phyloP scores from a whole-genome alignment of 2,329 filamentous ascomycete genomes.

The Pseudocercospora cruenta region DNA sequence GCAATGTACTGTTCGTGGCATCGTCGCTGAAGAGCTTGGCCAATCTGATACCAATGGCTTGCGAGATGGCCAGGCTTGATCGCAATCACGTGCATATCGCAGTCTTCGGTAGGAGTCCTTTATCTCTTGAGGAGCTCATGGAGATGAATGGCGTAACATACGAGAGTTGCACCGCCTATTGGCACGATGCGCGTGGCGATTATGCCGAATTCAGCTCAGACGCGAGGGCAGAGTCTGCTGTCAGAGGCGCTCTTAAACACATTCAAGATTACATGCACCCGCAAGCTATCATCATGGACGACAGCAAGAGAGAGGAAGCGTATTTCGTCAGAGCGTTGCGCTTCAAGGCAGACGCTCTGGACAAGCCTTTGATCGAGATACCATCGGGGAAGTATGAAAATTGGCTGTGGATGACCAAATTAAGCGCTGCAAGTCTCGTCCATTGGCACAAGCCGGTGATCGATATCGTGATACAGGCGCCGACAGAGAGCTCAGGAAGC shows the following conservation, averaged over 20 bases:
- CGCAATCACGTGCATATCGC: constrained; percentile 80
- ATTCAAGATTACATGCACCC: constrained; percentile 76
- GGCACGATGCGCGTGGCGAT: constrained; percentile 78
- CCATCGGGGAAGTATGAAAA: constrained; percentile 65
- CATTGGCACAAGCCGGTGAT: constrained; percentile 78
- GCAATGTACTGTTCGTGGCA: constrained; percentile 78
- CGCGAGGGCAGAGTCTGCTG: constrained; percentile 66
- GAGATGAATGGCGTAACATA: constrained; percentile 78
- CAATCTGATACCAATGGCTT: constrained; percentile 77
- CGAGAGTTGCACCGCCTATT: constrained; percentile 62
- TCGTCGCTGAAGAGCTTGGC: constrained; percentile 74
- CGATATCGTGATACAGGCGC: constrained; percentile 82
- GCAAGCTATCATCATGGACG: constrained; percentile 74
- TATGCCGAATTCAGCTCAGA: constrained; percentile 71
- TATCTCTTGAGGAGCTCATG: constrained; percentile 70
- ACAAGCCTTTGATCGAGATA: constrained; percentile 73
- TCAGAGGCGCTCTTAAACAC: constrained; percentile 68
- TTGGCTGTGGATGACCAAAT: constrained; percentile 74
- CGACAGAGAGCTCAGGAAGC: constrained; percentile 70
- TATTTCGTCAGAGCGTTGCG: constrained; percentile 68
- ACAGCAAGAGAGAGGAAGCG: constrained; percentile 65
- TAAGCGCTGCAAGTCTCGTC: constrained; percentile 72
- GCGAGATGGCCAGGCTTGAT: constrained; percentile 74
- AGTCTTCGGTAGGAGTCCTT: constrained; percentile 72
- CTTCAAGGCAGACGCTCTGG: constrained; percentile 56